These are phyloP conservation scores for Striga hermonthica DNA, from an alignment of 305 asterid species.

Conservation along the genomic window DNA sequence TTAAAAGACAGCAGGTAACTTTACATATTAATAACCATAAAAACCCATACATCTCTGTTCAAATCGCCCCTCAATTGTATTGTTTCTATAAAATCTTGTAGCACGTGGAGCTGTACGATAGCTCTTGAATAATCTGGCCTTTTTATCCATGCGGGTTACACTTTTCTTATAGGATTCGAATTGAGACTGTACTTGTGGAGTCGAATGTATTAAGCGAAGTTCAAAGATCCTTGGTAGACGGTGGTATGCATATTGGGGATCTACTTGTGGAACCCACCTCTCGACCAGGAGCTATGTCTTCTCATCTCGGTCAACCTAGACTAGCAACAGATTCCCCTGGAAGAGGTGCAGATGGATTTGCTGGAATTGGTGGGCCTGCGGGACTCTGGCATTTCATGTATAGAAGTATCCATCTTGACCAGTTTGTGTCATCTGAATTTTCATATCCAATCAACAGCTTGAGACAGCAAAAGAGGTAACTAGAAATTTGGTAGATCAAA, in stretches of 20 bases:
- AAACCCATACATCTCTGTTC: slow-evolving; percentile 20
- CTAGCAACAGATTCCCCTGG: slow-evolving; percentile 48
- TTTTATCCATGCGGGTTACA: slow-evolving; percentile 31
- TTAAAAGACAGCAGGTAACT: slow-evolving; percentile 88
- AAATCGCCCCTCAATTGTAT: slow-evolving; percentile 19
- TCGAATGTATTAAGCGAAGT: slow-evolving; percentile 89
- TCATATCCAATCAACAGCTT: slow-evolving; percentile 71
- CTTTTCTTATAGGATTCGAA: slow-evolving; percentile 59
- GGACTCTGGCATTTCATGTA: slow-evolving; percentile 98
- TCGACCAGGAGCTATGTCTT: slow-evolving; percentile 52
- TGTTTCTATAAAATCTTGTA: not conserved
- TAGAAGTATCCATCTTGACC: slow-evolving; percentile 78
- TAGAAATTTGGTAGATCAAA: slow-evolving; percentile 15
- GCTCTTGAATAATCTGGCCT: slow-evolving; percentile 23
- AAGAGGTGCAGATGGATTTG: slow-evolving; percentile 44
- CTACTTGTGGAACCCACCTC: slow-evolving; percentile 60
- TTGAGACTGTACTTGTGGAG: slow-evolving; percentile 73
- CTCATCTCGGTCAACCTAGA: slow-evolving; percentile 59
- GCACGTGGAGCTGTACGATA: slow-evolving; percentile 15
- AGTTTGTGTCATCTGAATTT: slow-evolving; percentile 90
- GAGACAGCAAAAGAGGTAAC: slow-evolving; percentile 82
- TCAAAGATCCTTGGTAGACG: slow-evolving; percentile 82
- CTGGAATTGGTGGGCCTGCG: slow-evolving; percentile 83
- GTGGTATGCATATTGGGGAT: slow-evolving; percentile 86
- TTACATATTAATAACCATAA: slow-evolving; percentile 26